Evolutionary conservation across 148 eudicot genomes (phyloP).

Genomic region (Chenopodium formosanum): DNA sequence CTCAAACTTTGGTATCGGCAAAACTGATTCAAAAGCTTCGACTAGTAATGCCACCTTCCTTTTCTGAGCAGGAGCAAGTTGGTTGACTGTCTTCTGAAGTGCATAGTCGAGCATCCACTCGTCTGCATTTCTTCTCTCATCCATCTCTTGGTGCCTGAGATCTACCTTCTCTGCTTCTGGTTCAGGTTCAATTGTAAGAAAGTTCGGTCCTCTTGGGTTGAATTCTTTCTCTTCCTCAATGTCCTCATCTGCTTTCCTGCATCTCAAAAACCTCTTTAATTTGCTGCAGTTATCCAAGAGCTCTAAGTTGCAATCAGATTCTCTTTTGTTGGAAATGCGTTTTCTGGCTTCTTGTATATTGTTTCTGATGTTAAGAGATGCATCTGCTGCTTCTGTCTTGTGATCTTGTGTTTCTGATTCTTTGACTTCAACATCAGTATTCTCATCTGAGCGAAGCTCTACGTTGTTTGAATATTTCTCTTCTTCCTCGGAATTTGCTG

Average conservation of each 20-base stretch:
- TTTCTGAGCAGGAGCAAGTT: slow-evolving; percentile 73
- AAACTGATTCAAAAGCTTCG: slow-evolving; percentile 81
- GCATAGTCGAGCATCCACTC: slow-evolving; percentile 96
- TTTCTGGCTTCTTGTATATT: neutral
- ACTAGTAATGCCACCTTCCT: slow-evolving; percentile 79
- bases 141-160: slow-evolving; percentile 73
- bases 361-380: neutral
- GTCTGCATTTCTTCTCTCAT: slow-evolving; percentile 66
- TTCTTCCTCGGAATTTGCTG: slow-evolving; percentile 23
- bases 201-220: slow-evolving; percentile 76
- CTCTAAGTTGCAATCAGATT: slow-evolving; percentile 23
- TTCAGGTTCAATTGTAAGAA: slow-evolving; percentile 57
- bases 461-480: slow-evolving; percentile 12
- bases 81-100: slow-evolving; percentile 58
- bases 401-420: slow-evolving; percentile 12
- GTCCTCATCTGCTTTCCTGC: slow-evolving; percentile 34
- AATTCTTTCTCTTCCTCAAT: slow-evolving; percentile 45
- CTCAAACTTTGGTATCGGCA: slow-evolving; percentile 47
- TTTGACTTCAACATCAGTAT: slow-evolving; percentile 1
- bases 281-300: slow-evolving; percentile 21
- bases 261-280: slow-evolving; percentile 27
- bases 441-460: slow-evolving; percentile 5
- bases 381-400: slow-evolving; percentile 15
- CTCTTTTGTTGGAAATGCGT: slow-evolving; percentile 1
- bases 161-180: slow-evolving; percentile 76